These are phyloP conservation scores for Fraxinus anomala DNA, from an alignment of 257 asterid genomes.

Conservation along the genomic window DNA sequence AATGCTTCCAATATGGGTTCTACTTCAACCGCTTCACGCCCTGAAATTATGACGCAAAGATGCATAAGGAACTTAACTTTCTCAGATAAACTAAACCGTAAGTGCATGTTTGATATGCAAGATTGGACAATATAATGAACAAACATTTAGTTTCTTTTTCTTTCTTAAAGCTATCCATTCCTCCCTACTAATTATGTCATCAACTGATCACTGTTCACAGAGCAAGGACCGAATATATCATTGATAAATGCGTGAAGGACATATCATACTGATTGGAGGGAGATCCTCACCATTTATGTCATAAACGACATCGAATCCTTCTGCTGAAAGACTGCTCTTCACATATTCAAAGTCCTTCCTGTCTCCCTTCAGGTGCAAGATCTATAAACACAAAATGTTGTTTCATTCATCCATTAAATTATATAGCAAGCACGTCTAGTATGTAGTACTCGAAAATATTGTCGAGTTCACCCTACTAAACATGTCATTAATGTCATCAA, in stretches of 20 bases:
- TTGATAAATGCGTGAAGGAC: background rate
- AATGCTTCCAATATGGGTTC: constrained; percentile 87
- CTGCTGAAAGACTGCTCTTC: constrained; percentile 84
- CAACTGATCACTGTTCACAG: background rate
- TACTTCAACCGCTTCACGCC: constrained; percentile 94
- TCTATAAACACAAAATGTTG: constrained; percentile 40
- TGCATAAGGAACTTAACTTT: background rate
- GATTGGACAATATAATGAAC: background rate
- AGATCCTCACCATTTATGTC: constrained; percentile 79
- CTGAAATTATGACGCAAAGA: constrained; percentile 37
- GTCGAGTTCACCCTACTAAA: background rate
- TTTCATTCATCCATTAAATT: constrained; percentile 1
- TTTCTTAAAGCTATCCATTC: background rate
- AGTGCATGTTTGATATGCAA: background rate
- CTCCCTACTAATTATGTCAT: background rate
- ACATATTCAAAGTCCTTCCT: constrained; percentile 86
- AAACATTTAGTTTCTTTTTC: background rate
- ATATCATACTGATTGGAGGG: background rate
- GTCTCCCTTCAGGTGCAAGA: constrained; percentile 93
- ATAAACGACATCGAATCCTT: constrained; percentile 88
- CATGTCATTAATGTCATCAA: background rate
- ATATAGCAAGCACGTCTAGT: background rate
- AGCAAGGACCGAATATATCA: background rate
- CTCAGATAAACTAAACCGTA: background rate
- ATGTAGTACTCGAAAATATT: background rate